Base-by-base conservation (phyloP, 1,284 basidiomycete species). In the Ceraceosorus guamensis region DNA sequence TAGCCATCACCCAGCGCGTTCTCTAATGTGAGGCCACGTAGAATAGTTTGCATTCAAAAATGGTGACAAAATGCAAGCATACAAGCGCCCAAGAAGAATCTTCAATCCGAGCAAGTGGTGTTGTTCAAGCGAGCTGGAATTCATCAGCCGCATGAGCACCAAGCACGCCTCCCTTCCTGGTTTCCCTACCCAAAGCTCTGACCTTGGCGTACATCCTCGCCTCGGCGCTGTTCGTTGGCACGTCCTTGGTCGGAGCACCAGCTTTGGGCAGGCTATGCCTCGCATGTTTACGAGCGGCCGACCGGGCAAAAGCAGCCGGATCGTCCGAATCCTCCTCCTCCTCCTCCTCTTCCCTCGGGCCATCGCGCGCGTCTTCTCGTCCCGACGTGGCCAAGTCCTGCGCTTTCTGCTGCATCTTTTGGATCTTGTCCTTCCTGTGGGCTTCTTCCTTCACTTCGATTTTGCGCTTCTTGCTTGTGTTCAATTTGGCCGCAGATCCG, bases 151-250 rank as follows among this genome's bases (percentile, higher is more conserved):
- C 87, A 63, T 82, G 84, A 58, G 85, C 85, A 57, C 85, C 83
- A 80, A 93, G 83, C 62, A 84, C 81, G 33, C 91, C 91, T 41
- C 84, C 83, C 75, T 85, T 85, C 80, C 87, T 91, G 57, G 83
- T 82, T 60, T 87, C 78, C 54, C 87, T 82, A n/a, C 91, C 91
- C 76, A 91, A 86, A 34, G 83, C 82, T 49, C 91, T 82, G 37
- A 95, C 91, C 41, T 87, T 84, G 52, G 85, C 84, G 70, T 88
- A 85, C 91, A 96, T 96, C 49, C 90, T 82, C 68, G 81, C 81
- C 78, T 92, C 90, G 5, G 87, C 83, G 60, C 85, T 85, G 14
- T 77, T 78, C 50, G 66, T 62, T n/a, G 58, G 58, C 4, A 55
- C 55, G 6, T 43, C 56, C 11, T 46, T 46, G 2, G 55, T 58